Evolutionary conservation across 2,329 filamentous ascomycete genomes (phyloP).

Genomic region (Passalora sequoiae): DNA sequence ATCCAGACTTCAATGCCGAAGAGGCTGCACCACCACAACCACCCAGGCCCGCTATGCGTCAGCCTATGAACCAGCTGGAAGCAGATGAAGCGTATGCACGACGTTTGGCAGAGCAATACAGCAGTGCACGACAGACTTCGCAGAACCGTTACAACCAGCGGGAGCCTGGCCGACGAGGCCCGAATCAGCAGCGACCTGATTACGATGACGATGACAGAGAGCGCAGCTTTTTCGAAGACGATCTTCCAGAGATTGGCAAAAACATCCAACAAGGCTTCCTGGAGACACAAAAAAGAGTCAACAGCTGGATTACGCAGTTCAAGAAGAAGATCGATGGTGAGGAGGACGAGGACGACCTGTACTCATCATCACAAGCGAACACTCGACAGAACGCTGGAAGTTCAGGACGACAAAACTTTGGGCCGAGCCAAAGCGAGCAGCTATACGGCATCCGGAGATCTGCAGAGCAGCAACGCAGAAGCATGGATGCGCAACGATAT

Average conservation of each 20-base stretch:
- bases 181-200: slow-evolving; percentile 44
- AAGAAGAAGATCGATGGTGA: slow-evolving; percentile 93
- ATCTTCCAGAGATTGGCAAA: slow-evolving; percentile 85
- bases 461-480: slow-evolving; percentile 48
- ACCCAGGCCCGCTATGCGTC: slow-evolving; percentile 63
- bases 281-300: slow-evolving; percentile 89
- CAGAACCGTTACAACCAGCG: slow-evolving; percentile 32
- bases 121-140: slow-evolving; percentile 31
- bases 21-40: slow-evolving; percentile 69
- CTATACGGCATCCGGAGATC: slow-evolving; percentile 36
- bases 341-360: slow-evolving; percentile 60
- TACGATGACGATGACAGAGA: slow-evolving; percentile 61
- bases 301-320: slow-evolving; percentile 83
- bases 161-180: slow-evolving; percentile 32
- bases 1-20: slow-evolving; percentile 48
- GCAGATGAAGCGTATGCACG: slow-evolving; percentile 88
- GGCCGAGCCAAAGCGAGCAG: slow-evolving; percentile 35
- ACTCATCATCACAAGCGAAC: slow-evolving; percentile 29
- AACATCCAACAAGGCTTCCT: slow-evolving; percentile 91
- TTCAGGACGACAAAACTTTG: slow-evolving; percentile 35
- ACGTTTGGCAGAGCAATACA: slow-evolving; percentile 87
- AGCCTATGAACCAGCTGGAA: slow-evolving; percentile 72
- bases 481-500: slow-evolving; percentile 84
- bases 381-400: slow-evolving; percentile 26
- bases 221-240: slow-evolving; percentile 91